Base-by-base conservation (phyloP, 2,329 filamentous ascomycete genomes). In the Davidsoniella virescens region DNA sequence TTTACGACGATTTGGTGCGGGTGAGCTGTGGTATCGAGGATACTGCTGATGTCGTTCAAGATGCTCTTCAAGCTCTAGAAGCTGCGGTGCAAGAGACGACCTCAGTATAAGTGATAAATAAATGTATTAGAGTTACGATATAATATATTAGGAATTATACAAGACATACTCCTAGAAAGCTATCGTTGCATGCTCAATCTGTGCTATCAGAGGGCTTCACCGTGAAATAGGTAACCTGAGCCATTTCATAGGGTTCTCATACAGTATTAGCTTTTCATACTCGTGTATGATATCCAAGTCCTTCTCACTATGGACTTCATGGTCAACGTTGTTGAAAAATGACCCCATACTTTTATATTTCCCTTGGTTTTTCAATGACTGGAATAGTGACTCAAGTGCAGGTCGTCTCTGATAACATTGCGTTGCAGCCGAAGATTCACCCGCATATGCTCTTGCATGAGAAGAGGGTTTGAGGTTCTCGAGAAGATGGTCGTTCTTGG, bases 21-120 rank as follows among this genome's bases (percentile, higher is more conserved):
- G 72, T 98, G 54, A 94, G 87, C 72, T 95, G 87, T 63, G 92
- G 92, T 60, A 79, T 98, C 50, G 92, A 98, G 68, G 92, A 98
- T 61, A 77, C 78, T 6, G 79, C 81, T 54, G 92, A 98, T 65
- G 70, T 98, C 54, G 80, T 80, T 59, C 74, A 72, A 39, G 92
- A 98, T 69, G 79, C 93, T 14, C 64, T 87, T 56, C 82, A 84
- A 64, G 92, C 92, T 4, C 67, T 96, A 40, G 82, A 92, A 65
- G 78, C 75, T 65, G 86, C 86, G 1, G 77, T 85, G 5, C 52
- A 56, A 2, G 58, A 58, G 47, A 55, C 49, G 10, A 25, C 54
- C 36, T 38, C 45, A 40, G 17, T 54, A 54, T 2, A 59, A 59
- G 54, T 50, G 37, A 2, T 33, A 29, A 29, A 39, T 7, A 45